Base-by-base conservation (phyloP, 1,284 basidiomycete species). In the Calocybe gambosa region DNA sequence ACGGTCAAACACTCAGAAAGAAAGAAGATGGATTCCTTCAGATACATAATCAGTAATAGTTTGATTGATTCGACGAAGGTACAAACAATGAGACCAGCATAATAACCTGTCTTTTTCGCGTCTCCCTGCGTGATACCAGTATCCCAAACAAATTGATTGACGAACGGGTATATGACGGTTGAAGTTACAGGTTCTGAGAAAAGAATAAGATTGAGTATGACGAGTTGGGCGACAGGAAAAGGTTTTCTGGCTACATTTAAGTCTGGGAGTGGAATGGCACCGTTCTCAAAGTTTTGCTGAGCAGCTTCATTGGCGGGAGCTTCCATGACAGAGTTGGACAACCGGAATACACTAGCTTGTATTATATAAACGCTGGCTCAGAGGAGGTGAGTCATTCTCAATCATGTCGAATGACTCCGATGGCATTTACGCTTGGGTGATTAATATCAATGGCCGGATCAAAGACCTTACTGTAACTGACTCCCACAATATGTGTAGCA, bases 111-210 rank as follows among this genome's bases (percentile, higher is more conserved):
- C 50, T 64, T 70, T 5, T 56, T 60, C 51, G 73, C 67, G 45
- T 74, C 67, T 18, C 70, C 70, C 21, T 60, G 53, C 0, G 72
- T 76, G 8, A 77, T 61, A 0, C 70, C 72, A 6, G 71, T 74
- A 20, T 70, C 68, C 23, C 65, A 59, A 18, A 77, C 66, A 37
- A 75, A 65, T 50, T 76, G 66, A 46, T 62, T 70, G 50, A 80
- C 67, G 56, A 79, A 80, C 0, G 77, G 78, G 44, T 75, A 77
- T 50, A 80, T 76, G 36, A 78, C 73, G 7, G 63, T 62, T 19
- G 63, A 67, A 0, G 72, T 71, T 19, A 78, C 62, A 21, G 76
- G 74, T 54, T 78, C 76, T 7, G 73, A 56, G 26, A 75, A 58
- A 46, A 75, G 67, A 23, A 74, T 67, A 35, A 70, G 53, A 29